These are phyloP conservation scores for Backusella westeae DNA, from an alignment of 192 early-diverging fungal genomes.

Conservation along the genomic window DNA sequence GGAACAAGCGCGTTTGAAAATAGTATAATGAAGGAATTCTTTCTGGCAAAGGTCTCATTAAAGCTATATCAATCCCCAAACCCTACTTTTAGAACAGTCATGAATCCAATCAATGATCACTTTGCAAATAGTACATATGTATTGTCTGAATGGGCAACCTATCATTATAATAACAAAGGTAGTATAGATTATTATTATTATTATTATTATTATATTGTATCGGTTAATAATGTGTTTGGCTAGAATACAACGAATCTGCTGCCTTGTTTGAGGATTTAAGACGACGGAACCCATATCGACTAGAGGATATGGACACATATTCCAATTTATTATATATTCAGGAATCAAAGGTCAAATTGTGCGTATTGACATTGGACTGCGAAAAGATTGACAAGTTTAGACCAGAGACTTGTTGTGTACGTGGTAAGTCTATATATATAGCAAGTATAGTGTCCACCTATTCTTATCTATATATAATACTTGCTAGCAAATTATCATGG, in stretches of 20 bases:
- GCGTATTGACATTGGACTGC: conserved; percentile 75
- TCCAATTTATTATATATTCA: conserved; percentile 87
- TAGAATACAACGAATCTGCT: conserved; percentile 74
- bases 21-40: conserved; percentile 39
- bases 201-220: background rate
- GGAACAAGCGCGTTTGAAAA: conserved; percentile 3
- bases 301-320: conserved; percentile 83
- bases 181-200: background rate
- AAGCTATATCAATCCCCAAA: conserved; percentile 44
- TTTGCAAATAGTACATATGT: conserved; percentile 69
- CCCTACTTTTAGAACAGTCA: conserved; percentile 22
- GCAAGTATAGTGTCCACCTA: background rate
- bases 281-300: conserved; percentile 66
- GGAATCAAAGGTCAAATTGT: conserved; percentile 67
- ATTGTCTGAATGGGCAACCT: conserved; percentile 57
- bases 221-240: background rate
- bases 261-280: conserved; percentile 69
- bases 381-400: conserved; percentile 72
- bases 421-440: conserved; percentile 39
- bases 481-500: conserved; percentile 85
- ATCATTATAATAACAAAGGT: conserved; percentile 55
- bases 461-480: background rate
- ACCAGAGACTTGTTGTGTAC: conserved; percentile 84
- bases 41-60: conserved; percentile 55
- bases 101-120: conserved; percentile 43